phyloP scores from a whole-genome alignment of 495 filamentous ascomycete genomes.

The Amniculicola lignicola region DNA sequence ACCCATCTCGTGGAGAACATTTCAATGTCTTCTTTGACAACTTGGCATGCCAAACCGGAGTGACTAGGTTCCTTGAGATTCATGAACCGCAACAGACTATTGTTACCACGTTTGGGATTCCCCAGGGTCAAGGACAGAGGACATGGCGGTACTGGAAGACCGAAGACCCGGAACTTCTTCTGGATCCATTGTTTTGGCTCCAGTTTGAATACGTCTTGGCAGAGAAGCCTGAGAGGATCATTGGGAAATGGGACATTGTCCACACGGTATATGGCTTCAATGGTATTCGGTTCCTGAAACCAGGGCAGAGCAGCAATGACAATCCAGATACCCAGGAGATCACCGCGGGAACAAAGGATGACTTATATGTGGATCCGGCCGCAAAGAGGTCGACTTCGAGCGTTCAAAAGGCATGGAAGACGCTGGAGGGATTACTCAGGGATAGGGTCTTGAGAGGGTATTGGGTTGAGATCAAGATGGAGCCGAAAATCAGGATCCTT shows the following conservation, averaged over 20 bases:
- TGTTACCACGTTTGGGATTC: constrained; percentile 27
- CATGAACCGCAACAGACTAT: constrained; percentile 43
- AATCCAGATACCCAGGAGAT: background rate
- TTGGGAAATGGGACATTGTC: constrained; percentile 70
- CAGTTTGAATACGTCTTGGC: constrained; percentile 77
- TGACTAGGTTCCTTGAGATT: constrained; percentile 71
- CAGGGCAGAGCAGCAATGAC: constrained; percentile 41
- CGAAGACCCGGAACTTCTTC: constrained; percentile 54
- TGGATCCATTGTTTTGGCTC: constrained; percentile 69
- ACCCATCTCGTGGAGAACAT: background rate
- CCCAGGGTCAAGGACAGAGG: constrained; percentile 13
- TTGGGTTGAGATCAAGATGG: constrained; percentile 56
- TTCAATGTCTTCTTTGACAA: constrained; percentile 69
- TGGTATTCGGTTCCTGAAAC: constrained; percentile 62
- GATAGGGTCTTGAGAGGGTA: constrained; percentile 27
- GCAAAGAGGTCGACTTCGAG: too few relatives aligned
- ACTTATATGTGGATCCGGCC: constrained; percentile 46
- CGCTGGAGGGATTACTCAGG: constrained; percentile 14
- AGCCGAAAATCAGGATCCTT: constrained; percentile 48
- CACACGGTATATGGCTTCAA: constrained; percentile 66
- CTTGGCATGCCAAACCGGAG: constrained; percentile 86
- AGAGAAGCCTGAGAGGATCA: constrained; percentile 58
- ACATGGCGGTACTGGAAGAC: constrained; percentile 65
- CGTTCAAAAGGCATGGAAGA: constrained; percentile 41
- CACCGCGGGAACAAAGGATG: constrained; percentile 20